Percentiles rank a stretch among this genome's conserved stretches.
Conservation (phyloP, 192 early-diverging fungal genomes). For the Coemansia sp. region DNA sequence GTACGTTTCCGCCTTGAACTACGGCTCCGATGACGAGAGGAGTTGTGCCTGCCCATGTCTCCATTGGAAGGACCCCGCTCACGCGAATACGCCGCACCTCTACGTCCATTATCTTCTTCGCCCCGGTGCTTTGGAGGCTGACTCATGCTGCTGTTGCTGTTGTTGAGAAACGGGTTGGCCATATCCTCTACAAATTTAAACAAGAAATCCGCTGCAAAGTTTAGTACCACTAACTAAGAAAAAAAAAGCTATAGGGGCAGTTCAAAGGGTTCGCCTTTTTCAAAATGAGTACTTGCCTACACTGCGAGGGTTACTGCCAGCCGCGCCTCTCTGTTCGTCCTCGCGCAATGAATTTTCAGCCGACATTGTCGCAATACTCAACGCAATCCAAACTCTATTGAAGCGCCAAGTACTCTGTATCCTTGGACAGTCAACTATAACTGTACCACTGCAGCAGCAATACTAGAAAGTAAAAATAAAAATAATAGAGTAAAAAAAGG, state of each 20-base stretch:
- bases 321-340: conserved; percentile 2
- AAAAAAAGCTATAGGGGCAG: not conserved
- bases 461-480: conserved; percentile 4
- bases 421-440: not conserved
- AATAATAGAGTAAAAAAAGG: not conserved
- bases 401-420: not conserved
- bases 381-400: not conserved
- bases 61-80: conserved; percentile 3
- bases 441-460: not conserved
- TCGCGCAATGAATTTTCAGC: not conserved
- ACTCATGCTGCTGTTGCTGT: conserved; percentile 29
- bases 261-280: not conserved
- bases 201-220: not conserved
- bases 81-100: conserved; percentile 6
- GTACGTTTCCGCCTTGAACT: conserved; percentile 55
- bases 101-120: not conserved
- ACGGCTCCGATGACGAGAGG: conserved; percentile 46
- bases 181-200: conserved; percentile 15
- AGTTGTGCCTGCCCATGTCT: conserved; percentile 17
- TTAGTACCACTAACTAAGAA: not conserved
- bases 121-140: conserved; percentile 17
- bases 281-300: conserved; percentile 15
- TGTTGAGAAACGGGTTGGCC: conserved; percentile 37
- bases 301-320: conserved; percentile 9
- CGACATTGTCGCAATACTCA: not conserved